These are phyloP conservation scores for Rhizopogon roseolus DNA, from an alignment of 768 basidiomycete genomes.

Conservation along the genomic window DNA sequence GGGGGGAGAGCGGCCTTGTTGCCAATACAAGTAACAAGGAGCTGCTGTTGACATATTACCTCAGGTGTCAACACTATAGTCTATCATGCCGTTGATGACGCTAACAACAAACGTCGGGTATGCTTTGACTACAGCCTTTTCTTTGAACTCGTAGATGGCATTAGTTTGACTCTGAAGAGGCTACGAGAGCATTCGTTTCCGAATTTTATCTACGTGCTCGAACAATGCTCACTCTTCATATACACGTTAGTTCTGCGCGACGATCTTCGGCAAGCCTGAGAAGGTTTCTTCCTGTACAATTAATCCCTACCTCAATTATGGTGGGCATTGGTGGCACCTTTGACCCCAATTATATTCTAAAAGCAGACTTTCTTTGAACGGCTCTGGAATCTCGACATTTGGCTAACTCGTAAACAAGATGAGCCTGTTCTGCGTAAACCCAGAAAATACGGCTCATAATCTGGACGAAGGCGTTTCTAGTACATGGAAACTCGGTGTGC, in stretches of 20 bases:
- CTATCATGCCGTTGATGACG: slow-evolving; percentile 32
- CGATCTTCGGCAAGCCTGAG: slow-evolving; percentile 52
- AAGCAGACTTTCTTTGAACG: slow-evolving; percentile 44
- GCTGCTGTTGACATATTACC: no score
- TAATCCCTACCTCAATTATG: slow-evolving; percentile 59
- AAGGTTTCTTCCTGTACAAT: slow-evolving; percentile 43
- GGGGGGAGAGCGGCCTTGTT: no score
- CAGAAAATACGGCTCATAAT: slow-evolving; percentile 38
- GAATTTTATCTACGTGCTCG: slow-evolving; percentile 42
- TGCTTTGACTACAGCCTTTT: neutral
- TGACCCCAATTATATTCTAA: slow-evolving; percentile 59
- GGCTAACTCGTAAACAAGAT: slow-evolving; percentile 33
- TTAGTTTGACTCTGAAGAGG: slow-evolving; percentile 17
- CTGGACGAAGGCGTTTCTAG: slow-evolving; percentile 56
- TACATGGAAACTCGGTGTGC: slow-evolving; percentile 48
- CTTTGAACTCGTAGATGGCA: neutral
- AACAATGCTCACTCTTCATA: neutral
- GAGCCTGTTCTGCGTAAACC: slow-evolving; percentile 52
- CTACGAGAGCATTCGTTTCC: slow-evolving; percentile 31
- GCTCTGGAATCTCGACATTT: neutral
- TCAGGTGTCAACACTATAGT: no score
- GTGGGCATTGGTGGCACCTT: slow-evolving; percentile 56
- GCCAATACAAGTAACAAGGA: no score
- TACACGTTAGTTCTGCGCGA: slow-evolving; percentile 45
- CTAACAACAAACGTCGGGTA: slow-evolving; percentile 37